These are phyloP conservation scores for Venturiaceae sp. DNA, from an alignment of 2,329 filamentous ascomycete genomes.

Conservation along the genomic window DNA sequence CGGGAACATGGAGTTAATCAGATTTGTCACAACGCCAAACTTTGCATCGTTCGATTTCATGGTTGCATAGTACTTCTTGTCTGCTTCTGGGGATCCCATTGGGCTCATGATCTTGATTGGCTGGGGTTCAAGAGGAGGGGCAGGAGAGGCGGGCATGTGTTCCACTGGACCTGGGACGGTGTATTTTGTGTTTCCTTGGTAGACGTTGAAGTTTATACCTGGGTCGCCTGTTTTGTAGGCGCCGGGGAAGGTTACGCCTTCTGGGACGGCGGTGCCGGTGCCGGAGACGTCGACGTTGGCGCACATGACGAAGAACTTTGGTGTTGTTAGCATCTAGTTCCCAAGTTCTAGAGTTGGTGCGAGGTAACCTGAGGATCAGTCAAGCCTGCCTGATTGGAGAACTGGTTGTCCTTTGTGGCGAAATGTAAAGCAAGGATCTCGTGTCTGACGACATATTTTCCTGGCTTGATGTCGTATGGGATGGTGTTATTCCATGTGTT, in stretches of 20 bases:
- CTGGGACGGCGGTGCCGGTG: neutral
- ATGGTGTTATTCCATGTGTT: conserved; percentile 32
- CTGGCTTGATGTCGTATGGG: conserved; percentile 4
- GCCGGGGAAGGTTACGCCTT: conserved; percentile 4
- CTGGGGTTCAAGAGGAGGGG: neutral
- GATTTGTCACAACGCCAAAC: neutral
- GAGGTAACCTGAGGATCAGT: conserved; percentile 41
- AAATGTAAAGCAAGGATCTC: conserved; percentile 1
- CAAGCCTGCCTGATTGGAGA: conserved; percentile 34
- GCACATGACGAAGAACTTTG: conserved; percentile 4
- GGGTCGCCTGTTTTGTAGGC: neutral
- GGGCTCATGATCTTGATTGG: neutral
- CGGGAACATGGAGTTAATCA: no score
- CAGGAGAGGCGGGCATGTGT: neutral
- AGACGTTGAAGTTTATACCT: neutral
- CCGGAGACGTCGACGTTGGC: conserved; percentile 5
- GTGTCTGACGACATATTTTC: neutral
- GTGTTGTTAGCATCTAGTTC: conserved; percentile 10
- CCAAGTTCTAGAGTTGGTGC: conserved; percentile 36
- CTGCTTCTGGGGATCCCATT: neutral
- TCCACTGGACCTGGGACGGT: conserved; percentile 21
- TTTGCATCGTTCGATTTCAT: neutral
- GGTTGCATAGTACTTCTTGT: conserved; percentile 6
- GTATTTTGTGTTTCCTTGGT: conserved; percentile 13
- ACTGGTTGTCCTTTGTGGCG: neutral